Evolutionary conservation across 2,329 filamentous ascomycete species (phyloP).

Genomic region (Exophiala bonariae): DNA sequence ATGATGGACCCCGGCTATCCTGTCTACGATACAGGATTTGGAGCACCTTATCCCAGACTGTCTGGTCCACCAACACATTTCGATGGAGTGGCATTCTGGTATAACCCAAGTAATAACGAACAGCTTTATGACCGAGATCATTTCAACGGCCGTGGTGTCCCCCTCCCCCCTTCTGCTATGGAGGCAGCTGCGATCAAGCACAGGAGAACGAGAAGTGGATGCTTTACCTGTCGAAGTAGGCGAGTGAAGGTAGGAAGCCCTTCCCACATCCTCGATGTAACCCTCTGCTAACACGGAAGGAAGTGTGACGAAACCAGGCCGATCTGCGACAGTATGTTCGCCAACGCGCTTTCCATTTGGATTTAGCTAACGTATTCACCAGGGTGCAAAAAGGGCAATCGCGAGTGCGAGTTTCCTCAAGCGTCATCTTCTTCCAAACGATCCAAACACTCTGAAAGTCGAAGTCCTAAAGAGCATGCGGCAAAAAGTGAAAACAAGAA

Average conservation of each 20-base stretch:
- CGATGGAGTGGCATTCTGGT: conserved; percentile 46
- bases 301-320: conserved; percentile 91
- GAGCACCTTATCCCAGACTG: conserved; percentile 24
- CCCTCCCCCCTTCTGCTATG: conserved; percentile 14
- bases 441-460: conserved; percentile 33
- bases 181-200: conserved; percentile 72
- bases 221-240: conserved; percentile 85
- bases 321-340: conserved; percentile 69
- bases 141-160: conserved; percentile 28
- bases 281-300: conserved; percentile 4
- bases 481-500: conserved; percentile 23
- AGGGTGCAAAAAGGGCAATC: conserved; percentile 88
- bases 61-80: conserved; percentile 34
- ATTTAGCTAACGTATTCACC: conserved; percentile 13
- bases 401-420: conserved; percentile 89
- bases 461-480: conserved; percentile 15
- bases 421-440: conserved; percentile 51
- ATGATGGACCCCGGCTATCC: conserved; percentile 23
- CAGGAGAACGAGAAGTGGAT: conserved; percentile 87
- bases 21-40: conserved; percentile 29
- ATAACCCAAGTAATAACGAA: conserved; percentile 34
- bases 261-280: background rate
- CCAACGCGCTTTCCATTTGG: background rate
- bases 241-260: conserved; percentile 68
- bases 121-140: conserved; percentile 34